A percentile compares a stretch with the other conserved stretches of the same genome.
Evolutionary conservation across 257 asterid genomes (phyloP).

Genomic region (Primulina eburnea): DNA sequence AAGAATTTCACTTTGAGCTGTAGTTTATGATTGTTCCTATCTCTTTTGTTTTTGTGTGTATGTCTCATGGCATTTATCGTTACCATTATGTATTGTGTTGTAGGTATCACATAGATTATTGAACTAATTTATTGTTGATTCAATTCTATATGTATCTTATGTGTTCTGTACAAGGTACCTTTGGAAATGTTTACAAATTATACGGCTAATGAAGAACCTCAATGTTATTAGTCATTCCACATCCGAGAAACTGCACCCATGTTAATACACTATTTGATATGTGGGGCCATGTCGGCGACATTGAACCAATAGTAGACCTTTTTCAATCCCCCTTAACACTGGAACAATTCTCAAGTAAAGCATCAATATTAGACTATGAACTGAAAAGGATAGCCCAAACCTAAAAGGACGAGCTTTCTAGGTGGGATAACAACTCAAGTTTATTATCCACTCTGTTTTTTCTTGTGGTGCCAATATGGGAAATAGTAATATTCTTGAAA

Average conservation of each 20-base stretch:
- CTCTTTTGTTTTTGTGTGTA: background rate
- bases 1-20: background rate
- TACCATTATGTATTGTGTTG: background rate
- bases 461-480: background rate
- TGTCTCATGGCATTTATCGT: no score
- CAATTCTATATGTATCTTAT: background rate
- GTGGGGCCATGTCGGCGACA: background rate
- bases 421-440: no score
- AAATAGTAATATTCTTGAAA: background rate
- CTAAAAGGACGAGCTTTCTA: no score
- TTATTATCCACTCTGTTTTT: background rate
- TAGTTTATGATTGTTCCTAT: background rate
- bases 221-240: background rate
- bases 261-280: background rate
- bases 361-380: background rate
- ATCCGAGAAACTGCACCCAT: background rate
- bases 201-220: background rate
- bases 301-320: no score
- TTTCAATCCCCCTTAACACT: background rate
- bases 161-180: background rate
- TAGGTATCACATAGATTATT: background rate
- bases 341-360: no score
- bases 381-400: no score
- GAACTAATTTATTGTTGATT: background rate
- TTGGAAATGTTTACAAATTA: background rate